phyloP scores from a whole-genome alignment of 441 rosid genomes.

The Bocquillonia castaneifolia region DNA sequence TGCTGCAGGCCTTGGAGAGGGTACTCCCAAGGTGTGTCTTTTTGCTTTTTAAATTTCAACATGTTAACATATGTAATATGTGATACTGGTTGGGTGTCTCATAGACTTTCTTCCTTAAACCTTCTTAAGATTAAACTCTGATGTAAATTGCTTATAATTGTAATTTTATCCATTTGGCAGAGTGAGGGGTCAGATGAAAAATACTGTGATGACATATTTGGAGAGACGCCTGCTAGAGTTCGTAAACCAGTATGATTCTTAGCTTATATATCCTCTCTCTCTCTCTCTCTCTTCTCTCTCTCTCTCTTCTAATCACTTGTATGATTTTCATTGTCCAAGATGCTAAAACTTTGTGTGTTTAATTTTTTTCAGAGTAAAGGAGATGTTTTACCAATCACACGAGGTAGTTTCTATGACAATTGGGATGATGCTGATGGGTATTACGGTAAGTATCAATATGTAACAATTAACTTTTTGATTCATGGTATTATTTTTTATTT shows the following conservation, averaged over 20 bases:
- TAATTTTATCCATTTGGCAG: slow-evolving; percentile 38
- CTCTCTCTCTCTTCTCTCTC: neutral
- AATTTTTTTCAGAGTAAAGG: slow-evolving; percentile 55
- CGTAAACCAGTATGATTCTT: slow-evolving; percentile 51
- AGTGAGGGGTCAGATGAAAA: slow-evolving; percentile 80
- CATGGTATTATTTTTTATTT: too few species aligned
- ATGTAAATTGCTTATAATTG: neutral
- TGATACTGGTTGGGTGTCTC: neutral
- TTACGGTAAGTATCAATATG: slow-evolving; percentile 58
- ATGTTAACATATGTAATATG: neutral
- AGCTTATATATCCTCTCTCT: neutral
- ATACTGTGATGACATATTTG: slow-evolving; percentile 91
- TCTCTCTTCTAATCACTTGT: too few species aligned
- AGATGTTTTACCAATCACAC: slow-evolving; percentile 57
- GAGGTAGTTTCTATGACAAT: slow-evolving; percentile 89
- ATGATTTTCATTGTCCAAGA: neutral
- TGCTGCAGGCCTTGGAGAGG: slow-evolving; percentile 85
- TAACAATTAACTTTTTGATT: too few species aligned
- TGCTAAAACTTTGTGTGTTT: slow-evolving; percentile 10
- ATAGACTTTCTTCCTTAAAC: too few species aligned
- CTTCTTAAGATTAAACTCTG: neutral
- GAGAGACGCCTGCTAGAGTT: slow-evolving; percentile 81
- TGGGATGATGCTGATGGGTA: slow-evolving; percentile 99
- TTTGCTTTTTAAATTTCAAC: neutral
- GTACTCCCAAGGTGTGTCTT: slow-evolving; percentile 83